phyloP scores from a whole-genome alignment of 2,329 filamentous ascomycete species.

The Fusarium annulatum region DNA sequence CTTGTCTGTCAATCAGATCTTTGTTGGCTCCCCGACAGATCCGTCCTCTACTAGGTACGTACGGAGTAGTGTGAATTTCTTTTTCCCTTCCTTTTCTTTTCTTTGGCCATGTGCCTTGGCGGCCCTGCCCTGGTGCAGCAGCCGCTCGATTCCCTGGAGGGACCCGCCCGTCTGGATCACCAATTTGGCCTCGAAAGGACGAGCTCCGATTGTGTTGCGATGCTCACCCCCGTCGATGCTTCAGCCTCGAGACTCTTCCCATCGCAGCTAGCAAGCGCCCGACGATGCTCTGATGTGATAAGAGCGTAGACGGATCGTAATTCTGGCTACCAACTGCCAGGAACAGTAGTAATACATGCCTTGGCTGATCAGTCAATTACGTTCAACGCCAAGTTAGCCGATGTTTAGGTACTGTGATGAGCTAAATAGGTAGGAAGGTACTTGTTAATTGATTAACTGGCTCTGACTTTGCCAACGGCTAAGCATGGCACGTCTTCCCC shows the following conservation, averaged over 20 bases:
- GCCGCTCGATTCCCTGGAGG: slow-evolving; percentile 31
- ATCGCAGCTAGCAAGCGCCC: slow-evolving; percentile 27
- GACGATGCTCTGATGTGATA: slow-evolving; percentile 21
- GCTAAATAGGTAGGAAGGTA: background rate
- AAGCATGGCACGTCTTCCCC: slow-evolving; percentile 9
- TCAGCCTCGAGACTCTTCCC: slow-evolving; percentile 20
- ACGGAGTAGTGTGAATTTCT: background rate
- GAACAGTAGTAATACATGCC: slow-evolving; percentile 1
- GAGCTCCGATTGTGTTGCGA: slow-evolving; percentile 30
- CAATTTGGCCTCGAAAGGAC: slow-evolving; percentile 25
- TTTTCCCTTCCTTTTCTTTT: background rate
- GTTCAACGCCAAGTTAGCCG: background rate
- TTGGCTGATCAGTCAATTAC: slow-evolving; percentile 5
- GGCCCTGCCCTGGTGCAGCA: slow-evolving; percentile 19
- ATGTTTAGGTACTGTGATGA: background rate
- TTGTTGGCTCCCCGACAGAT: slow-evolving; percentile 16
- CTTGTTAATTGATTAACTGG: background rate
- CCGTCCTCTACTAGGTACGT: background rate
- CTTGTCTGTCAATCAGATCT: slow-evolving; percentile 13
- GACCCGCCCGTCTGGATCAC: slow-evolving; percentile 37
- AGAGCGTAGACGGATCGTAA: slow-evolving; percentile 9
- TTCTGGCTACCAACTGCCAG: background rate
- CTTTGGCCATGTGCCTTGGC: slow-evolving; percentile 4
- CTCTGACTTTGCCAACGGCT: slow-evolving; percentile 17
- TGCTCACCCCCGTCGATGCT: slow-evolving; percentile 17